Conservation (phyloP, 768 basidiomycete species). For the Mycena indigotica region DNA sequence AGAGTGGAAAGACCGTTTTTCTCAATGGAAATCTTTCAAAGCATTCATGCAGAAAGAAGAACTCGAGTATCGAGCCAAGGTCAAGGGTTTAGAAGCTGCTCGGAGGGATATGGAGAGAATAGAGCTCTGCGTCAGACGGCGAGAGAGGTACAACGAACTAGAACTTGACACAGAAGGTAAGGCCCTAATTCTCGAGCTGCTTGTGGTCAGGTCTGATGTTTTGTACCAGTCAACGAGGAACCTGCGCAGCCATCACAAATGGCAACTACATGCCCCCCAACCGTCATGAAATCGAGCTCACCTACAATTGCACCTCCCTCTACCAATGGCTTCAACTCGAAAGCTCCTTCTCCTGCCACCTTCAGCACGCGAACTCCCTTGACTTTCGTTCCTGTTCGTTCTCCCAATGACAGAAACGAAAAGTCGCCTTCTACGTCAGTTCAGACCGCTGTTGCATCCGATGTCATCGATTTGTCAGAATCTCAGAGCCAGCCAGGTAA, state of each 20-base stretch:
- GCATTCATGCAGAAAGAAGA: slow-evolving; percentile 44
- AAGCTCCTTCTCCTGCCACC: not conserved
- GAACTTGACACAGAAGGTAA: slow-evolving; percentile 9
- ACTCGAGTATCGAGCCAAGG: slow-evolving; percentile 31
- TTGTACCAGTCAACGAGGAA: not conserved
- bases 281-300: not conserved
- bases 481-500: slow-evolving; percentile 39
- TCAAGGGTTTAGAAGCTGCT: slow-evolving; percentile 27
- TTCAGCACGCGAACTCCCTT: not conserved
- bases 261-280: not conserved
- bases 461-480: slow-evolving; percentile 15
- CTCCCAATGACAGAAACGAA: not conserved
- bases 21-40: slow-evolving; percentile 49
- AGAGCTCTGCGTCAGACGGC: slow-evolving; percentile 20
- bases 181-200: not conserved
- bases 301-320: not conserved
- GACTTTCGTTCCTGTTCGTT: not conserved
- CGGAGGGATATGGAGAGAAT: slow-evolving; percentile 31
- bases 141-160: slow-evolving; percentile 20
- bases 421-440: too few species aligned
- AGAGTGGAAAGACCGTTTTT: slow-evolving; percentile 43
- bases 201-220: not conserved
- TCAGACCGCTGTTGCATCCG: too few species aligned
- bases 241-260: not conserved
- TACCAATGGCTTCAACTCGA: not conserved